Base-by-base conservation (phyloP, 2,329 filamentous ascomycete species). In the Aspergillus ochraceoroseus region DNA sequence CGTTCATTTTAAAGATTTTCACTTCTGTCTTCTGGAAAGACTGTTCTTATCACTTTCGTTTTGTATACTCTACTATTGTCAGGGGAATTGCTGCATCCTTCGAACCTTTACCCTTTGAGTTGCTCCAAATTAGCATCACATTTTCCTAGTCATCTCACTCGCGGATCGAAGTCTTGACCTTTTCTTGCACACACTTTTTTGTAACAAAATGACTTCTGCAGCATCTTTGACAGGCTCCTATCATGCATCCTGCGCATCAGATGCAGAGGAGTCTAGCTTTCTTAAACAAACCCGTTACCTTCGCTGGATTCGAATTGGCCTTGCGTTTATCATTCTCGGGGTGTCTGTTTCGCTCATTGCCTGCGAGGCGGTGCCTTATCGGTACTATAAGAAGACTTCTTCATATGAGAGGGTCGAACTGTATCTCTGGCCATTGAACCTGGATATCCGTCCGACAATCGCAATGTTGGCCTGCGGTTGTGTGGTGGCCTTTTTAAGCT, bases 391-490 rank as follows among this genome's bases (percentile, higher is more conserved):
- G 9, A 39, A 45, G 9, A 70, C 67, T 3, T 54, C 54, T n/a
- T 47, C 57, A 13, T 67, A 59, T 43, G 54, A 55, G 6, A 45
- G 52, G 14, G 52, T 55, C 11, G 57, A 61, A 28, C 51, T 71
- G 4, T 54, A 58, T 14, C 54, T 70, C 1, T 71, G 68, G 68
- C 67, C 68, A 3, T 39, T 61, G 40, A 64, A 69, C 41, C 48
- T 70, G 32, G 66, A 70, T 43, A 20, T 66, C 7, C 61, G 64
- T 14, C 66, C 66, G 8, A 65, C 63, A 0, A 53, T 64, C 12
- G 64, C 61, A 11, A 47, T 62, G 0, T 44, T 71, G 22, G 51
- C 58, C 2, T 64, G 63, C 31, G 65, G 63, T 4, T 54, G 54
- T n/a, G 53, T 70, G 4, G 55, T 68, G 28, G 49, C 57, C 3